These are phyloP conservation scores for Phytophthora litchii DNA, from an alignment of 352 stramenopile species.

Conservation along the genomic window DNA sequence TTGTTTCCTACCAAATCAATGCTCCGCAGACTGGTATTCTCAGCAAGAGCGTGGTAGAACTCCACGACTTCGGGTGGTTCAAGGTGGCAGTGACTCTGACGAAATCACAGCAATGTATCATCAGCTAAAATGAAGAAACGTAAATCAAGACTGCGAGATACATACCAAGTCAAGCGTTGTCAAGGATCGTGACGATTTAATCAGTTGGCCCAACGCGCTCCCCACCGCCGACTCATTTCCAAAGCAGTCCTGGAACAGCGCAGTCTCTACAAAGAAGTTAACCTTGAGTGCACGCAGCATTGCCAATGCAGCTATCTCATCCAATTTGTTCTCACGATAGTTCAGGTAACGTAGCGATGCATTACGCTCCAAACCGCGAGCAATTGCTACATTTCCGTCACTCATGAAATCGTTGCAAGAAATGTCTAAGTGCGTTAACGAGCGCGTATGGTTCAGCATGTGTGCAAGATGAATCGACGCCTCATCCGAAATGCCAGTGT, in stretches of 20 bases:
- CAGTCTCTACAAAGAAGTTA: constrained; percentile 48
- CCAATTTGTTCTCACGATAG: constrained; percentile 67
- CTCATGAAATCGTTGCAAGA: constrained; percentile 53
- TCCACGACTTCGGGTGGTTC: constrained; percentile 64
- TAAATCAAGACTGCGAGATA: background rate
- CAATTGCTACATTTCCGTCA: constrained; percentile 45
- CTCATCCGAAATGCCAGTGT: constrained; percentile 66
- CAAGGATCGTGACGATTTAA: constrained; percentile 38
- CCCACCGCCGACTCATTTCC: constrained; percentile 35
- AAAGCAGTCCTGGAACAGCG: constrained; percentile 68
- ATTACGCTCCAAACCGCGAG: constrained; percentile 55
- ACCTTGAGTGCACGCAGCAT: constrained; percentile 44
- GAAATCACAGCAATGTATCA: background rate
- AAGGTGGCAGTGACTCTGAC: constrained; percentile 66
- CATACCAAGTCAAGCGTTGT: constrained; percentile 61
- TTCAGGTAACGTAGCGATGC: constrained; percentile 48
- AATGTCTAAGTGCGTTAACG: constrained; percentile 61
- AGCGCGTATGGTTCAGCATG: constrained; percentile 51
- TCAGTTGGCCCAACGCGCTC: constrained; percentile 35
- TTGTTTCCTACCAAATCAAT: constrained; percentile 60
- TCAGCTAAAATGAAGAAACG: background rate
- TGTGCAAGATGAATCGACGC: constrained; percentile 48
- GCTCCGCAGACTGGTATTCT: constrained; percentile 50
- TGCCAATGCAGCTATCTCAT: constrained; percentile 38
- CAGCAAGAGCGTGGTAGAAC: constrained; percentile 59